Base-by-base conservation (phyloP, 2,329 filamentous ascomycete genomes). In the Alternaria novae-zelandiae region DNA sequence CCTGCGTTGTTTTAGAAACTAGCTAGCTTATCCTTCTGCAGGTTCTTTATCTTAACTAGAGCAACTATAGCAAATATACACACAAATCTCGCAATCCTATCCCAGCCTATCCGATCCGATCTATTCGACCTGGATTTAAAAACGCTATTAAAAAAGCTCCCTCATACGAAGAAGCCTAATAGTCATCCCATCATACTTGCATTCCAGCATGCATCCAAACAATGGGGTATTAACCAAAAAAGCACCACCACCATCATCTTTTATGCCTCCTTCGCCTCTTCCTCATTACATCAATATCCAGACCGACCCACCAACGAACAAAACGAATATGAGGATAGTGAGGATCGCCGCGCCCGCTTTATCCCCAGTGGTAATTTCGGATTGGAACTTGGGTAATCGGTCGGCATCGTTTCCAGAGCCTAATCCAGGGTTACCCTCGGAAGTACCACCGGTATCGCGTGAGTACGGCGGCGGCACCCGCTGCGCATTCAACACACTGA, bases 381-480 rank as follows among this genome's bases (percentile, higher is more conserved):
- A 51, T 10, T 66, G 15, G n/a, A 65, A 67, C 8, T 68, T 63
- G n/a, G 78, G 74, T 8, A 70, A 5, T 2, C 60, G 60, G 4
- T 65, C 60, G 9, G 56, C 57, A 63, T 72, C 15, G 63, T 69
- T 72, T 13, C 76, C 75, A 7, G 79, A 76, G 49, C 80, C 80
- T 11, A 80, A 73, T 3, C 61, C 77, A 0, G 81, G 78, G 68
- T 87, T 78, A 4, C 85, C 84, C 54, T 78, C 57, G 51, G 80
- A 83, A 9, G 83, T 86, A 20, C 85, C 86, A 15, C 86, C 86
- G 3, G 83, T 87, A 0, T 72, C 68, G 47, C 83, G 83, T 6
- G 80, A 83, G 4, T 86, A 77, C 9, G 84, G 84, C 8, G 80
- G 79, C 5, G 72, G 65, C 0, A 82, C 78, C 9, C 70, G 61